Conservation (phyloP, 805 yeast species). For the Kuraishia piskuri region DNA sequence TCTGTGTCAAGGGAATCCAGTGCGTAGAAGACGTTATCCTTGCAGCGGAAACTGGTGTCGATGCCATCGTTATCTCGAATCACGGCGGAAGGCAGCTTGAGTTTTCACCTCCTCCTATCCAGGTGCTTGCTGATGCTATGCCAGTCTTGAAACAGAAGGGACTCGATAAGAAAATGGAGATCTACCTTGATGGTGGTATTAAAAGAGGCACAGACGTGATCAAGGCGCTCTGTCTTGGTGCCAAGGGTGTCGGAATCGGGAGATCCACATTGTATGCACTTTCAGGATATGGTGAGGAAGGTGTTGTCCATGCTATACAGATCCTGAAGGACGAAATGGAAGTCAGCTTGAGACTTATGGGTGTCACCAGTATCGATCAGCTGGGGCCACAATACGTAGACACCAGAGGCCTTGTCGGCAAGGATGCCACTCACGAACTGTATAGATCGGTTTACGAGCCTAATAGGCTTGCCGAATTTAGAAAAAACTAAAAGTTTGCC, state of each 20-base stretch:
- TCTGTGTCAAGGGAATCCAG: conserved; percentile 54
- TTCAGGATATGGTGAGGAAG: conserved; percentile 71
- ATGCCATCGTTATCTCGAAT: conserved; percentile 58
- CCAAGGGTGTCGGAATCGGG: conserved; percentile 59
- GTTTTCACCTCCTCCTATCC: conserved; percentile 50
- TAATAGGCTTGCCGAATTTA: background rate
- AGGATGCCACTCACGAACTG: conserved; percentile 6
- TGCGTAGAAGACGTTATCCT: conserved; percentile 51
- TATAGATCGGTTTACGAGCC: conserved; percentile 6
- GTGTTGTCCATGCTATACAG: conserved; percentile 52
- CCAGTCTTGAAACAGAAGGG: conserved; percentile 32
- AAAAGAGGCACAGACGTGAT: conserved; percentile 71
- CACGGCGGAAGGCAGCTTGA: conserved; percentile 73
- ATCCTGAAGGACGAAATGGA: conserved; percentile 48
- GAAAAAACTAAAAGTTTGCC: background rate
- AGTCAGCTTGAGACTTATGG: conserved; percentile 54
- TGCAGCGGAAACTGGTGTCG: conserved; percentile 49
- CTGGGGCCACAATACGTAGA: conserved; percentile 30
- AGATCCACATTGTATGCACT: conserved; percentile 71
- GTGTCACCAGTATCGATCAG: conserved; percentile 41
- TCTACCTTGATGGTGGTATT: conserved; percentile 71
- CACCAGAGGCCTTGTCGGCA: conserved; percentile 13
- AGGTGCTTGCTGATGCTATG: conserved; percentile 46
- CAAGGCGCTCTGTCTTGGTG: conserved; percentile 72
- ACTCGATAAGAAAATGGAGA: conserved; percentile 39